Base-by-base conservation (phyloP, 768 basidiomycete species). In the Macrolepiota dolichaula region DNA sequence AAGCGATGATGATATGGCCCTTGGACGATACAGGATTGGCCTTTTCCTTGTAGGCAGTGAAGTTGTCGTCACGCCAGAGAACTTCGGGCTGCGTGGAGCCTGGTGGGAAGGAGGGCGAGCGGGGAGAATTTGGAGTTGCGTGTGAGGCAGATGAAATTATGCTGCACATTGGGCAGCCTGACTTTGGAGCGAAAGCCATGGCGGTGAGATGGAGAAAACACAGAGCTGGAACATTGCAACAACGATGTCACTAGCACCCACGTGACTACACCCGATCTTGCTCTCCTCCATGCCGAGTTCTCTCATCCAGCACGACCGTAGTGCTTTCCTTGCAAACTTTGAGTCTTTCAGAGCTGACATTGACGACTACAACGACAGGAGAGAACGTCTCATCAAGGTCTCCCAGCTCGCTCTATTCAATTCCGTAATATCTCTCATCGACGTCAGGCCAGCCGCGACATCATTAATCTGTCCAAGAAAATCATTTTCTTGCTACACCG, bases 401-500 rank as follows among this genome's bases (percentile, higher is more conserved):
- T 44, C 51, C 55, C 15, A 35, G 68, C 69, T 37, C 40, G n/a
- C 38, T 54, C 35, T 25, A 6, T 52, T 51, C 37, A 29, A 37
- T 42, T 10, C 46, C 19, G 36, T 42, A 40, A 19, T 50, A 42
- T 25, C 22, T 44, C 46, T 44, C 29, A 36, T 51, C 15, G 17
- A 42, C 44, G 11, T 13, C 71, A 93, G 91, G 81, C 84, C 40
- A 89, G 87, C 69, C 87, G 96, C 37, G 95, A 97, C 74, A 83
- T 94, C 54, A 98, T 96, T 25, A 91, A 87, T 66, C 80, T 91
- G 37, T 94, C 94, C 55, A 99, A 99, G 73, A 96, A 93, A 74
- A 79, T 87, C 65, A 98, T 99, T 64, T 98, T 98, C 70, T 85
- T 93, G 42, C 80, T 98, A 3, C 96, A 98, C 69, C 89, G 94